Percentiles rank a stretch among this genome's conserved stretches.
Evolutionary conservation across 1,139 yeast species (phyloP).

Genomic region (Geotrichum phurueaensis): DNA sequence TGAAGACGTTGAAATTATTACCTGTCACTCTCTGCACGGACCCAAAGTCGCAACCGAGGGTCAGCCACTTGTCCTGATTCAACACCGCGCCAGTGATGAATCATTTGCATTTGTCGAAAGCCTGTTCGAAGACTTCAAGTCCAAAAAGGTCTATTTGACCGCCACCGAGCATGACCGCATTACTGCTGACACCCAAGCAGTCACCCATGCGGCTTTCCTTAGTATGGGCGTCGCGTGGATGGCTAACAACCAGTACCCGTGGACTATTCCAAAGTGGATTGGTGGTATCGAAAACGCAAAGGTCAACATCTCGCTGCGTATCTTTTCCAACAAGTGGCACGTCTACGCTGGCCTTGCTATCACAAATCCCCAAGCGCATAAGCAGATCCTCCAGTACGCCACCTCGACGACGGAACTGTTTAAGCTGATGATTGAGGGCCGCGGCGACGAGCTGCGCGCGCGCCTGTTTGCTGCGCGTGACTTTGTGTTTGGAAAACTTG

Average conservation of each 20-base stretch:
- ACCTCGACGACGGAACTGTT: slow-evolving; percentile 76
- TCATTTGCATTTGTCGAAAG: slow-evolving; percentile 56
- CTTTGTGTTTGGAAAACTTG: slow-evolving; percentile 65
- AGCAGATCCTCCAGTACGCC: slow-evolving; percentile 85
- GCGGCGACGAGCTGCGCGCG: slow-evolving; percentile 48
- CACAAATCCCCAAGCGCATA: slow-evolving; percentile 90
- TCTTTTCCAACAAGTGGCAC: slow-evolving; percentile 92
- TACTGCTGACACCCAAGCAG: slow-evolving; percentile 98
- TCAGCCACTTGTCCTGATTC: slow-evolving; percentile 83
- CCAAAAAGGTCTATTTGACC: slow-evolving; percentile 70
- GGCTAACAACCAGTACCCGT: slow-evolving; percentile 75
- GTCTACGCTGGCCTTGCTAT: slow-evolving; percentile 97
- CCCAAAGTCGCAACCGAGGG: slow-evolving; percentile 85
- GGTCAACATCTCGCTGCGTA: slow-evolving; percentile 83
- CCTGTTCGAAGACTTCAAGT: slow-evolving; percentile 64
- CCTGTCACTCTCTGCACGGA: slow-evolving; percentile 91
- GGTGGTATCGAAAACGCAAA: slow-evolving; percentile 97
- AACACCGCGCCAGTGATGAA: slow-evolving; percentile 59
- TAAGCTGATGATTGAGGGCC: slow-evolving; percentile 72
- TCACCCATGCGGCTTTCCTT: slow-evolving; percentile 93
- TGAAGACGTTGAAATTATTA: slow-evolving; percentile 68
- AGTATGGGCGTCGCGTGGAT: slow-evolving; percentile 98
- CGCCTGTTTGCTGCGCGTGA: slow-evolving; percentile 64
- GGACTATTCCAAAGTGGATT: slow-evolving; percentile 81
- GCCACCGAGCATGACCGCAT: slow-evolving; percentile 87